These are phyloP conservation scores for Endotrypanum monterogeii DNA, from an alignment of 208 protist species.

Conservation along the genomic window DNA sequence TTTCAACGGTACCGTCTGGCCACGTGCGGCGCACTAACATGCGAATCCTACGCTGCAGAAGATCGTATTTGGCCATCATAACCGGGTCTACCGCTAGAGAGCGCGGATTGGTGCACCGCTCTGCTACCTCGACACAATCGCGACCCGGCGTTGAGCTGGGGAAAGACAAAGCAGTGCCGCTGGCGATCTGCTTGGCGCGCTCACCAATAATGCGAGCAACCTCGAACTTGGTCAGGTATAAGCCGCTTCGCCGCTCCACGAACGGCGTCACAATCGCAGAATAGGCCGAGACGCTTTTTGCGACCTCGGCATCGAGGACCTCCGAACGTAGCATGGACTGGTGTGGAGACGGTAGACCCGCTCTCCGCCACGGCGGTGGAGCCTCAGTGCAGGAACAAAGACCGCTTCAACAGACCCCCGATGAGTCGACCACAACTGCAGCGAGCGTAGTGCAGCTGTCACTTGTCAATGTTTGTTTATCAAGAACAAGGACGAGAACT, in stretches of 20 bases:
- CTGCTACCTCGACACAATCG: conserved; percentile 53
- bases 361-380: not conserved
- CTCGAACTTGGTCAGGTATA: conserved; percentile 89
- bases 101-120: conserved; percentile 71
- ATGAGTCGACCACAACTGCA: no score
- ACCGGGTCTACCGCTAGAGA: conserved; percentile 79
- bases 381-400: not conserved
- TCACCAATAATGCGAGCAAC: conserved; percentile 80
- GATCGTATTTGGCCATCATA: conserved; percentile 86
- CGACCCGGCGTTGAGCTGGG: conserved; percentile 23
- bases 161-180: conserved; percentile 49
- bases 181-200: conserved; percentile 81
- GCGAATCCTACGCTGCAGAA: conserved; percentile 67
- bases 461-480: no score
- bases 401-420: no score
- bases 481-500: no score
- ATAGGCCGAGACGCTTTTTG: conserved; percentile 27
- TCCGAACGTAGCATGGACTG: conserved; percentile 60
- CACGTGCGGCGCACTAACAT: conserved; percentile 88
- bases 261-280: conserved; percentile 56
- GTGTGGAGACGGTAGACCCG: not conserved
- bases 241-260: conserved; percentile 57
- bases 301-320: conserved; percentile 61
- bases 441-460: no score
- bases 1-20: conserved; percentile 76